Conservation (phyloP, 257 asterid species). For the Capsicum baccatum region DNA sequence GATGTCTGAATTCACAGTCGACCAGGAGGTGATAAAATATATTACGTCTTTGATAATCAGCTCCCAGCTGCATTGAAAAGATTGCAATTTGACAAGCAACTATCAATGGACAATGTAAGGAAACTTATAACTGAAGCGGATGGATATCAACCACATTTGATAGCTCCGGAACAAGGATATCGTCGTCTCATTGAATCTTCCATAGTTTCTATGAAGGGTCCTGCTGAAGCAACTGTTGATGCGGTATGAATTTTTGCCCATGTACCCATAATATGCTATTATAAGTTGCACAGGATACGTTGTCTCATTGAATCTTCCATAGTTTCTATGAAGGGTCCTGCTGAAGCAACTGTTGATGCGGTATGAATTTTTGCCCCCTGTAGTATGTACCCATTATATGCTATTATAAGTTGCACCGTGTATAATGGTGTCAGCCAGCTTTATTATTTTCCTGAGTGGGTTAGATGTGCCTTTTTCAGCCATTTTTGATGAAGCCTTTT, state of each 20-base stretch:
- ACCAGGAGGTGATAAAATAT: slow-evolving; percentile 83
- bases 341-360: slow-evolving; percentile 80
- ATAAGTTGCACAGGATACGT: slow-evolving; percentile 51
- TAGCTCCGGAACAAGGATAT: slow-evolving; percentile 84
- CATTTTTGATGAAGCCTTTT: background rate
- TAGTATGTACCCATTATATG: background rate
- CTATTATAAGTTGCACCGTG: background rate
- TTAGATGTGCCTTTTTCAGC: background rate
- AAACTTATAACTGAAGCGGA: slow-evolving; percentile 77
- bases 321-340: slow-evolving; percentile 72
- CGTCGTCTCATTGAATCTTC: slow-evolving; percentile 80
- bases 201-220: slow-evolving; percentile 68
- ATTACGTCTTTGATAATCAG: slow-evolving; percentile 70
- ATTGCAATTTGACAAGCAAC: slow-evolving; percentile 81
- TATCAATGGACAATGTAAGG: slow-evolving; percentile 73
- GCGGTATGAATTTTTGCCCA: slow-evolving; percentile 49
- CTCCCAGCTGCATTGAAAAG: slow-evolving; percentile 77
- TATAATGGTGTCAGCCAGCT: slow-evolving; percentile 19
- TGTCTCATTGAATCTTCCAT: slow-evolving; percentile 76
- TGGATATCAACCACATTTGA: slow-evolving; percentile 84
- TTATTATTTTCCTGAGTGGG: background rate
- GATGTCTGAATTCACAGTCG: slow-evolving; percentile 52
- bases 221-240: slow-evolving; percentile 81
- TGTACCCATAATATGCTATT: no score
- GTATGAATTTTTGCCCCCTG: slow-evolving; percentile 43